Conservation (phyloP, 2,329 filamentous ascomycete species). For the Aspergillus tubingensis region DNA sequence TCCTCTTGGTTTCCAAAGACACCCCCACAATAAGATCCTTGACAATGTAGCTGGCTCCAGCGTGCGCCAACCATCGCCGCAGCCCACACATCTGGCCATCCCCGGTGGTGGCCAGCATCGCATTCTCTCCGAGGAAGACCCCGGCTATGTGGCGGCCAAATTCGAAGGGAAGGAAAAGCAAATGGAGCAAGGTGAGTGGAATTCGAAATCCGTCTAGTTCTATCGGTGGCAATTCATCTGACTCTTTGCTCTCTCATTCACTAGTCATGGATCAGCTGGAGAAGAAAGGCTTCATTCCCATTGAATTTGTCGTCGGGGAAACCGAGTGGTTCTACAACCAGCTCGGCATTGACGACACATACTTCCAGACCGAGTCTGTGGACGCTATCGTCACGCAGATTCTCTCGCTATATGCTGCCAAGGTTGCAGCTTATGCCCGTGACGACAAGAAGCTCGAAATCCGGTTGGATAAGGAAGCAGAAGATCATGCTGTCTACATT, state of each 20-base stretch:
- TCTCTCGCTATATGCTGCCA: constrained; percentile 93
- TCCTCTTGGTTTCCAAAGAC: constrained; percentile 46
- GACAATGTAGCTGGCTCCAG: constrained; percentile 56
- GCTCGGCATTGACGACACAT: constrained; percentile 96
- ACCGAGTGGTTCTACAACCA: constrained; percentile 97
- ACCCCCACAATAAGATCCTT: constrained; percentile 58
- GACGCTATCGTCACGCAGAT: constrained; percentile 91
- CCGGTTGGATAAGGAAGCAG: constrained; percentile 89
- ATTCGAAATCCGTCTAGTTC: neutral
- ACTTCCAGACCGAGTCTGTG: constrained; percentile 87
- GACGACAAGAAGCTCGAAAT: constrained; percentile 95
- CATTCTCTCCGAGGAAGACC: constrained; percentile 81
- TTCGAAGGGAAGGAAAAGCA: constrained; percentile 92
- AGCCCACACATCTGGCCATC: constrained; percentile 81
- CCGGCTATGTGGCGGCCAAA: constrained; percentile 91
- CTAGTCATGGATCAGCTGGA: constrained; percentile 78
- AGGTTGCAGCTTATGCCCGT: constrained; percentile 88
- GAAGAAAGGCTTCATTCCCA: constrained; percentile 82
- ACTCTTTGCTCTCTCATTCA: neutral
- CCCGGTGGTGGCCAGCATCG: constrained; percentile 64
- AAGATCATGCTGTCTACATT: constrained; percentile 96
- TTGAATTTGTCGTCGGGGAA: constrained; percentile 78
- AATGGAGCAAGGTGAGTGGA: constrained; percentile 70
- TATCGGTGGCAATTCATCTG: neutral
- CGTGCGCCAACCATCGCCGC: constrained; percentile 75